These are phyloP conservation scores for Botrytis tulipae DNA, from an alignment of 2,329 filamentous ascomycete genomes.

Conservation along the genomic window DNA sequence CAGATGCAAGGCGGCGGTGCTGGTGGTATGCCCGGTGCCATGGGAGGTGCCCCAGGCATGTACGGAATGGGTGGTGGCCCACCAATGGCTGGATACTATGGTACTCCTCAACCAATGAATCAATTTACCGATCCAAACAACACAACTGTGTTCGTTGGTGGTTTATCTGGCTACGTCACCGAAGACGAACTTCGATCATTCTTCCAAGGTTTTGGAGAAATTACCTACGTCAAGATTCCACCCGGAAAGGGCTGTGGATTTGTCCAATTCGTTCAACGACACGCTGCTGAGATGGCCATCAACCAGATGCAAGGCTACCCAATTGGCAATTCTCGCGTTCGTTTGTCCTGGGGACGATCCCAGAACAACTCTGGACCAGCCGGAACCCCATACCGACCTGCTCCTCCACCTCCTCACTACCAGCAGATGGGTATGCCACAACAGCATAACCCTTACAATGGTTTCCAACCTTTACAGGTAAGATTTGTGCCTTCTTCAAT, in stretches of 20 bases:
- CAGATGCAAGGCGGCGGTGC: conserved; percentile 41
- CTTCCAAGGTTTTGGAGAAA: conserved; percentile 99
- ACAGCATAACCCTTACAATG: conserved; percentile 37
- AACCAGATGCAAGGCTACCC: conserved; percentile 99
- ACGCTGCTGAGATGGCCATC: conserved; percentile 99
- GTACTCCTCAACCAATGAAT: conserved; percentile 84
- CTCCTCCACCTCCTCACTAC: conserved; percentile 75
- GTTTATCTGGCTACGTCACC: conserved; percentile 94
- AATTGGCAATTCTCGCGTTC: conserved; percentile 96
- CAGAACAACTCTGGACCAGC: conserved; percentile 98
- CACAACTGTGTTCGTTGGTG: conserved; percentile 97
- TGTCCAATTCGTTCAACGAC: conserved; percentile 97
- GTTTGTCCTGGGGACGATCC: conserved; percentile 93
- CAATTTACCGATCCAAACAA: conserved; percentile 99
- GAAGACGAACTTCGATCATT: conserved; percentile 99
- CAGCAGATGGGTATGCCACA: conserved; percentile 55
- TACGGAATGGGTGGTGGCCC: conserved; percentile 60
- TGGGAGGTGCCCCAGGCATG: conserved; percentile 54
- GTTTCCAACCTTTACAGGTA: conserved; percentile 40
- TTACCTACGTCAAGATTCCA: conserved; percentile 99
- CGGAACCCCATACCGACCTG: conserved; percentile 93
- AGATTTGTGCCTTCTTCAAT: conserved; percentile 16
- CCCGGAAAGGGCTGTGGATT: conserved; percentile 99
- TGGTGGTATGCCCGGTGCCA: conserved; percentile 47
- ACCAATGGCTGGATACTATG: conserved; percentile 66